Evolutionary conservation across 345 rosid species (phyloP).

Genomic region (Eucalyptus victrix): DNA sequence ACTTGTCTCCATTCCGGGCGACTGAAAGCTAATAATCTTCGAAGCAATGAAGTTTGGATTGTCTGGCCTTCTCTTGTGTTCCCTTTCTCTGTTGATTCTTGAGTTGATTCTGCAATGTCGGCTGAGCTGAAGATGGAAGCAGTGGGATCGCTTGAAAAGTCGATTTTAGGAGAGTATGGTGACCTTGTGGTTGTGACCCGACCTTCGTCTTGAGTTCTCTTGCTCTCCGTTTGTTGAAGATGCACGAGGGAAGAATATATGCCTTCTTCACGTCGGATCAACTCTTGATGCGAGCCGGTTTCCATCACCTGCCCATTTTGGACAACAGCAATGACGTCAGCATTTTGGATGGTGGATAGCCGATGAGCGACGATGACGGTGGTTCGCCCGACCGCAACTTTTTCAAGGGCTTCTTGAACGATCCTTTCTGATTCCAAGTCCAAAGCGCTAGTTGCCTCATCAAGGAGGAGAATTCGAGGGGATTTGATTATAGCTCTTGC

Average conservation of each 20-base stretch:
- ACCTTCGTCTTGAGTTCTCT: background rate
- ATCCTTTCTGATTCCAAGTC: conserved; percentile 18
- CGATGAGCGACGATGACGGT: conserved; percentile 17
- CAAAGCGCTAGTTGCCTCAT: conserved; percentile 30
- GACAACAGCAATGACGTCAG: conserved; percentile 5
- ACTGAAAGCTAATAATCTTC: conserved; percentile 5
- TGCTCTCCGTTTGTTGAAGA: background rate
- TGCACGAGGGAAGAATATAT: background rate
- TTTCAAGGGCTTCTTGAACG: conserved; percentile 19
- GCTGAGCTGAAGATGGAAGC: background rate
- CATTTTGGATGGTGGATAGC: conserved; percentile 18
- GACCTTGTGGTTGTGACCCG: background rate
- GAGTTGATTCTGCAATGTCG: background rate
- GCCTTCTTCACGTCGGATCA: conserved; percentile 6
- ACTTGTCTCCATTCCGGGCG: conserved; percentile 18
- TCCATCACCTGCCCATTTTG: conserved; percentile 16
- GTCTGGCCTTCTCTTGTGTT: background rate
- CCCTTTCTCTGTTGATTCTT: background rate
- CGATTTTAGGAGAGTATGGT: background rate
- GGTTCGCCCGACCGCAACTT: conserved; percentile 12
- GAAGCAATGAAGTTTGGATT: background rate
- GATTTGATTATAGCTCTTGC: conserved; percentile 22
- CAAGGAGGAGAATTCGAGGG: conserved; percentile 21
- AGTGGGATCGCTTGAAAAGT: background rate
- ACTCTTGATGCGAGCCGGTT: conserved; percentile 4